phyloP scores from a whole-genome alignment of 176 grass and related monocot genomes.

The Cocos nucifera region DNA sequence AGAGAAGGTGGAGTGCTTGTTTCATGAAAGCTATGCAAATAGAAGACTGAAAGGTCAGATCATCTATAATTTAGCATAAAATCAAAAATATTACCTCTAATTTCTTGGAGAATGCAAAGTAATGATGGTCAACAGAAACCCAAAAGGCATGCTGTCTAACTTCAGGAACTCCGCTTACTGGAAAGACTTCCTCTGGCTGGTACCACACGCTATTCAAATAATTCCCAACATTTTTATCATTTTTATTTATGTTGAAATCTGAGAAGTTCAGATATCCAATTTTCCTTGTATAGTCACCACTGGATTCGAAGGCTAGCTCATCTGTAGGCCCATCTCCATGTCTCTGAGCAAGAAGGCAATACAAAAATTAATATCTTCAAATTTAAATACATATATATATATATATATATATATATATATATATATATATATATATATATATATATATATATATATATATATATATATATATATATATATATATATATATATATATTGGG shows the following conservation, averaged over 20 bases:
- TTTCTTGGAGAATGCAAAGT: constrained; percentile 18
- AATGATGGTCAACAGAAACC: constrained; percentile 30
- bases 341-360: constrained; percentile 13
- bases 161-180: constrained; percentile 32
- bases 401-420: too few relatives aligned
- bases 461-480: too few relatives aligned
- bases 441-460: too few relatives aligned
- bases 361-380: too few relatives aligned
- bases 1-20: too few relatives aligned
- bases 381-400: too few relatives aligned
- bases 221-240: constrained; percentile 1
- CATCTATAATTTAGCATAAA: too few relatives aligned
- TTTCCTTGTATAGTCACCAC: constrained; percentile 45
- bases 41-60: too few relatives aligned
- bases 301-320: constrained; percentile 42
- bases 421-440: too few relatives aligned
- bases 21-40: too few relatives aligned
- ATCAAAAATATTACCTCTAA: constrained; percentile 20
- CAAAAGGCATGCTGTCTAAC: constrained; percentile 31
- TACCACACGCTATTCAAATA: constrained; percentile 56
- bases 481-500: too few relatives aligned
- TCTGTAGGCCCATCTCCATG: constrained; percentile 29
- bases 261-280: constrained; percentile 40
- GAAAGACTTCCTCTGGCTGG: constrained; percentile 58
- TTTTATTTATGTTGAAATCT: constrained; percentile 13